A percentile compares a stretch with the other conserved stretches of the same genome.
phyloP scores from a whole-genome alignment of 108 stramenopile species.

The Cyclostephanos invisitatus region DNA sequence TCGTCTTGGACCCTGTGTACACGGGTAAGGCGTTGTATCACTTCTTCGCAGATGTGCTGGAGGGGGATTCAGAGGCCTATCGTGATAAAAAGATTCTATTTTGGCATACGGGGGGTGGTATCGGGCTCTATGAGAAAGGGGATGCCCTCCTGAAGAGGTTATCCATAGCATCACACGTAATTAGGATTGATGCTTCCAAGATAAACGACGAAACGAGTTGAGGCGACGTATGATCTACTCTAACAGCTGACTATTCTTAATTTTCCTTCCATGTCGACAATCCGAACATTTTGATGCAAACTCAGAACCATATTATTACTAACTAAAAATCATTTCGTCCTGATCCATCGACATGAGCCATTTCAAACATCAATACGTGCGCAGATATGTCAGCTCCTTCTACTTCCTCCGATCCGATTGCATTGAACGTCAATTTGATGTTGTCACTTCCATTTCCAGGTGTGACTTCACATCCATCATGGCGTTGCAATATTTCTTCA shows the following conservation, averaged over 20 bases:
- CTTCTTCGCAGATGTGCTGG: conserved; percentile 61
- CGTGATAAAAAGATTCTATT: conserved; percentile 73
- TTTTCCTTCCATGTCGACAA: neutral
- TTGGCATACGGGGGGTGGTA: conserved; percentile 90
- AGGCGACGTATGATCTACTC: neutral
- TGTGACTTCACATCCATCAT: conserved; percentile 64
- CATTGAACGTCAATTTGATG: neutral
- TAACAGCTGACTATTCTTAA: neutral
- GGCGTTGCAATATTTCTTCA: conserved; percentile 41
- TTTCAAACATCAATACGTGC: neutral
- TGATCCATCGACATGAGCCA: neutral
- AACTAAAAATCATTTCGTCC: neutral
- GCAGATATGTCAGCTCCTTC: neutral
- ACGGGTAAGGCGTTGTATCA: conserved; percentile 87
- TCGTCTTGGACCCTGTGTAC: conserved; percentile 90
- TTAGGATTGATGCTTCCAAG: conserved; percentile 58
- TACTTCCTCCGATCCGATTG: neutral
- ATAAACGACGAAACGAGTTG: conserved; percentile 21
- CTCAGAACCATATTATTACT: neutral
- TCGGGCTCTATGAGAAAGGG: conserved; percentile 83
- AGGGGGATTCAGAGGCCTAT: conserved; percentile 50
- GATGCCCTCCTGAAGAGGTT: conserved; percentile 45
- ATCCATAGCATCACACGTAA: conserved; percentile 34
- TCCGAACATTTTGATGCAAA: neutral
- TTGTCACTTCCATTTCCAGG: conserved; percentile 13